These are phyloP conservation scores for Botrytis galanthina DNA, from an alignment of 2,329 filamentous ascomycete species.

Conservation along the genomic window DNA sequence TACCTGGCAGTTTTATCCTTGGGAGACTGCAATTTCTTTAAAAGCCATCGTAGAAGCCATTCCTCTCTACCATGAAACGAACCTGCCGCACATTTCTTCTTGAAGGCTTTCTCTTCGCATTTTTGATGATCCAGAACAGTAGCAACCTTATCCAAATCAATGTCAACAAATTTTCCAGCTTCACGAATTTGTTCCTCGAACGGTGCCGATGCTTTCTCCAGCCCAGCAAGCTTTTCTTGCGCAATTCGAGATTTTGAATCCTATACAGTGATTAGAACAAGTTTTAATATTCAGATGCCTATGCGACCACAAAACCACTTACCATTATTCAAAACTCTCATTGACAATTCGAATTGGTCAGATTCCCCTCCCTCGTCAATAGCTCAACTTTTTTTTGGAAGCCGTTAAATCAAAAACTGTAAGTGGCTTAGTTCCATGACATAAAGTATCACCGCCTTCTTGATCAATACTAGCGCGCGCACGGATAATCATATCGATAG, in stretches of 20 bases:
- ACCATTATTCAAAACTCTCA: slow-evolving; percentile 9
- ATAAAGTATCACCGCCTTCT: neutral
- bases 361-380: slow-evolving; percentile 3
- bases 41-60: slow-evolving; percentile 65
- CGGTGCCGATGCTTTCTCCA: slow-evolving; percentile 39
- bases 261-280: slow-evolving; percentile 22
- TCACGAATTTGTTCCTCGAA: slow-evolving; percentile 39
- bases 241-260: slow-evolving; percentile 35
- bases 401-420: neutral
- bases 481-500: neutral
- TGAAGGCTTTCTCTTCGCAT: slow-evolving; percentile 3
- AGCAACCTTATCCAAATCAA: slow-evolving; percentile 30
- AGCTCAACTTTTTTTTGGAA: slow-evolving; percentile 16
- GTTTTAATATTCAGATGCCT: neutral
- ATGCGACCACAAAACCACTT: neutral
- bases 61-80: slow-evolving; percentile 51
- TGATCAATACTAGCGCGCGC: neutral
- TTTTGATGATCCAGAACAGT: slow-evolving; percentile 19
- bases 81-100: slow-evolving; percentile 9
- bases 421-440: neutral
- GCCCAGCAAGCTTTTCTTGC: slow-evolving; percentile 36
- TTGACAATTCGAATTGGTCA: neutral
- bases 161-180: slow-evolving; percentile 38
- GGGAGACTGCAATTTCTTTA: slow-evolving; percentile 54
- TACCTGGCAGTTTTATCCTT: slow-evolving; percentile 38